These are phyloP conservation scores for Canavalia ensiformis DNA, from an alignment of 306 rosid species.

Conservation along the genomic window DNA sequence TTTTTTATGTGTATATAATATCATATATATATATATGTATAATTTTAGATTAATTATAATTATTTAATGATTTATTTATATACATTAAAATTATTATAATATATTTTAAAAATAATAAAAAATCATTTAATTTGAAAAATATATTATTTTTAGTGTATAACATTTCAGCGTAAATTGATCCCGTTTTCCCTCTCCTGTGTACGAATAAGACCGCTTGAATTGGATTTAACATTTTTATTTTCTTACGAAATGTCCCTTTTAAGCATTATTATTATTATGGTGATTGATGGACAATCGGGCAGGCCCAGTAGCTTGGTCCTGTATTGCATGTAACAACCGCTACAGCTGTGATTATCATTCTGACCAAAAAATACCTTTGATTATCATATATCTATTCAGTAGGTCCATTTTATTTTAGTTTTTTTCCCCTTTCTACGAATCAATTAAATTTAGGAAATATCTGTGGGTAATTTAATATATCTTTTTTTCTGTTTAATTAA, in stretches of 20 bases:
- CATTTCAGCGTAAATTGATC: too few relatives aligned
- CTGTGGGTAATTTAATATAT: neutral
- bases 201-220: neutral
- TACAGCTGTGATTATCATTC: slow-evolving; percentile 42
- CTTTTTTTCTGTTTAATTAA: neutral
- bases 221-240: slow-evolving; percentile 6
- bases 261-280: slow-evolving; percentile 32
- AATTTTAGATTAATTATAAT: too few relatives aligned
- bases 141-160: too few relatives aligned
- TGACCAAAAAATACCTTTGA: neutral
- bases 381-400: slow-evolving; percentile 23
- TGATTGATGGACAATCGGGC: slow-evolving; percentile 39
- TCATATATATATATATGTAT: too few relatives aligned
- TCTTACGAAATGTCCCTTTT: slow-evolving; percentile 35
- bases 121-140: too few relatives aligned
- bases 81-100: too few relatives aligned
- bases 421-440: neutral
- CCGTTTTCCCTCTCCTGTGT: neutral
- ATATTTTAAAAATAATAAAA: too few relatives aligned
- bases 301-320: slow-evolving; percentile 41
- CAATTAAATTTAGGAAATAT: neutral
- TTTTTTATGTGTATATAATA: too few relatives aligned
- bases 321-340: slow-evolving; percentile 24
- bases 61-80: too few relatives aligned
- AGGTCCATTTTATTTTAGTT: slow-evolving; percentile 16